These are phyloP conservation scores for Lodderomyces beijingensis DNA, from an alignment of 1,139 yeast species.

Conservation along the genomic window DNA sequence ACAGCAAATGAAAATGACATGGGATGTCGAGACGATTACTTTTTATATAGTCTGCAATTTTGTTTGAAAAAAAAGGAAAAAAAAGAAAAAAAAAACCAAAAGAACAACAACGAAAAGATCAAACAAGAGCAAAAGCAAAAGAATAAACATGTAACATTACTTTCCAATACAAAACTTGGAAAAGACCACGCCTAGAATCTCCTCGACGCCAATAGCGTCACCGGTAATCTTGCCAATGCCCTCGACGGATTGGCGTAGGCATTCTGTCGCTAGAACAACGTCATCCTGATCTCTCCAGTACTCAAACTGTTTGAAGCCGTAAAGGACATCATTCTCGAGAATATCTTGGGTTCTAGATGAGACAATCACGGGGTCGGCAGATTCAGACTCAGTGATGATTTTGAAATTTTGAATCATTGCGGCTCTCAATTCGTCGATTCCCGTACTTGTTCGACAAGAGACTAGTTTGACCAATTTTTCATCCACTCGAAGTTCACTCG, in stretches of 20 bases:
- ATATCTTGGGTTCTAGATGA: constrained; percentile 76
- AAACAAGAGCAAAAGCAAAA: background rate
- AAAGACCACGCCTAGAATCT: constrained; percentile 84
- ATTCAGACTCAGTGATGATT: constrained; percentile 42
- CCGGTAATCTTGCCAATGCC: constrained; percentile 95
- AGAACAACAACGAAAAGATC: too few species aligned
- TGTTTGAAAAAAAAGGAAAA: constrained; percentile 4
- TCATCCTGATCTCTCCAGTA: constrained; percentile 53
- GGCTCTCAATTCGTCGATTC: constrained; percentile 45
- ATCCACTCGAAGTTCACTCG: constrained; percentile 21
- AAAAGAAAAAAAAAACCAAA: background rate
- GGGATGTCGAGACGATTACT: constrained; percentile 45
- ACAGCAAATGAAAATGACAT: constrained; percentile 43
- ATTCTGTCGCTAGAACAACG: constrained; percentile 78
- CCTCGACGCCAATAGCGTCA: constrained; percentile 83
- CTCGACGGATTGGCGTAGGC: constrained; percentile 67
- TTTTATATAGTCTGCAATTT: constrained; percentile 25
- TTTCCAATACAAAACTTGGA: constrained; percentile 93
- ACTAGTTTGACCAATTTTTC: constrained; percentile 35
- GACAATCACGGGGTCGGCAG: constrained; percentile 59
- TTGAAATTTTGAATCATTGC: constrained; percentile 35
- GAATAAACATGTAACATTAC: constrained; percentile 21
- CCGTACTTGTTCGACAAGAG: constrained; percentile 60
- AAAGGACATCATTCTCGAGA: constrained; percentile 64
- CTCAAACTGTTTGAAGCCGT: constrained; percentile 62